Base-by-base conservation (phyloP, 1,284 basidiomycete genomes). In the Moesziomyces parantarcticus region DNA sequence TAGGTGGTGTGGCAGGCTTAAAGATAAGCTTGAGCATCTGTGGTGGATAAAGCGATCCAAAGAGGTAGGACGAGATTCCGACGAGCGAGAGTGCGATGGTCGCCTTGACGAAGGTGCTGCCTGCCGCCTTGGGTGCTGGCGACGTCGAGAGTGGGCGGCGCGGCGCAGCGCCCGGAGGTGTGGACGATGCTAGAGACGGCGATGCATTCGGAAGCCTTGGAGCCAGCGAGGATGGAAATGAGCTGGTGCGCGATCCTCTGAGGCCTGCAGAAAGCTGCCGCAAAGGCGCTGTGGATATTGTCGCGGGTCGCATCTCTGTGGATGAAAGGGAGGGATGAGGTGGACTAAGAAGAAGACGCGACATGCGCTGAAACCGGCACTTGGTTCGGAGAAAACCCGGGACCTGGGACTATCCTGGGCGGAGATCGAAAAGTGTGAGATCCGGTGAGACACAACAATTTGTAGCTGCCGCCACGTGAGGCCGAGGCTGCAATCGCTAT, bases 1-100 rank as follows among this genome's bases (percentile, higher is more conserved):
- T 89, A 0, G 91, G 88, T 1, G 92, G 91, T 0, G 91, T 89
- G 5, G 88, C 86, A 8, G 90, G 88, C 11, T 92, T 92, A 55
- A 89, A 90, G 54, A 94, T 84, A 59, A 92, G 87, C 48, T 87
- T 86, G 34, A 89, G 84, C 57, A 89, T 78, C 13, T 87, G 83
- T 1, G 90, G 90, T 2, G 91, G 90, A 82, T 89, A 90, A 49
- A 90, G 81, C 11, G 89, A 87, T 18, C 91, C 90, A 11, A 87
- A 64, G 39, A 87, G 84, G 81, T 90, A 90, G 5, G 87, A 61
- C 1, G 61, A 60, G 42, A 75, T 56, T 13, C 75, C 76, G 25
- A 77, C 68, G 8, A 75, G 42, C 20, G 76, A 73, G 3, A 78
- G 46, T 1, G 67, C 64, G 16, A 78, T 59, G 23, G 62, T 61